Percentiles rank a stretch among this genome's conserved stretches.
These are phyloP conservation scores for Jatropha podagrica DNA, from an alignment of 441 rosid genomes.

Conservation along the genomic window DNA sequence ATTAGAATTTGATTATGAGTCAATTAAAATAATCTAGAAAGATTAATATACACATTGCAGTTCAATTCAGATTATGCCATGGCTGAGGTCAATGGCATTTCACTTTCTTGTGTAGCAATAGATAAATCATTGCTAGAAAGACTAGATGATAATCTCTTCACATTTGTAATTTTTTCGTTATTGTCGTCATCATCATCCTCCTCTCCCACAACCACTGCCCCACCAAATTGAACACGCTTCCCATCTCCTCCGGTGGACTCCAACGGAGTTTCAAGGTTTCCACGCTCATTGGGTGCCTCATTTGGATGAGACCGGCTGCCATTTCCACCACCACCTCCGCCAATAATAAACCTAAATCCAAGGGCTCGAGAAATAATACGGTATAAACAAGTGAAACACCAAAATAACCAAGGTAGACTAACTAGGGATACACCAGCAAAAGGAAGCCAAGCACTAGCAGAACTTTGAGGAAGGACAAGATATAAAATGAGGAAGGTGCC, in stretches of 20 bases:
- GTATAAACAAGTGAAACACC: slow-evolving; percentile 58
- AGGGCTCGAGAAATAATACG: slow-evolving; percentile 55
- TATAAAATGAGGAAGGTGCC: slow-evolving; percentile 24
- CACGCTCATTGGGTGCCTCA: background rate
- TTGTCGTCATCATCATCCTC: background rate
- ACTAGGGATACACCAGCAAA: slow-evolving; percentile 58
- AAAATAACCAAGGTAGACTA: slow-evolving; percentile 82
- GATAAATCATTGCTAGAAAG: slow-evolving; percentile 22
- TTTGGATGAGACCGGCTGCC: background rate
- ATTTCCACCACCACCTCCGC: slow-evolving; percentile 20
- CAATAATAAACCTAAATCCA: slow-evolving; percentile 61
- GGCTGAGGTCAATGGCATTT: slow-evolving; percentile 39
- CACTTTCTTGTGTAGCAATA: slow-evolving; percentile 41
- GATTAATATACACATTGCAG: slow-evolving; percentile 49
- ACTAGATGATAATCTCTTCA: slow-evolving; percentile 17
- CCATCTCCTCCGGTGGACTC: slow-evolving; percentile 10
- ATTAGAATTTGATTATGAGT: too few relatives aligned
- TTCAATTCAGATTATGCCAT: slow-evolving; percentile 13
- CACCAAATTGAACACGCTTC: slow-evolving; percentile 9
- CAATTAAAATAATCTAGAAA: slow-evolving; percentile 11
- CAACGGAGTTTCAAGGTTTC: background rate
- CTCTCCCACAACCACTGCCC: slow-evolving; percentile 8
- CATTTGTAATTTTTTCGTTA: background rate
- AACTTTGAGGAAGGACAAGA: slow-evolving; percentile 39
- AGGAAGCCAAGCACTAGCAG: slow-evolving; percentile 44